phyloP scores from a whole-genome alignment of 1,139 yeast genomes.

The Hansenula lynferdii region DNA sequence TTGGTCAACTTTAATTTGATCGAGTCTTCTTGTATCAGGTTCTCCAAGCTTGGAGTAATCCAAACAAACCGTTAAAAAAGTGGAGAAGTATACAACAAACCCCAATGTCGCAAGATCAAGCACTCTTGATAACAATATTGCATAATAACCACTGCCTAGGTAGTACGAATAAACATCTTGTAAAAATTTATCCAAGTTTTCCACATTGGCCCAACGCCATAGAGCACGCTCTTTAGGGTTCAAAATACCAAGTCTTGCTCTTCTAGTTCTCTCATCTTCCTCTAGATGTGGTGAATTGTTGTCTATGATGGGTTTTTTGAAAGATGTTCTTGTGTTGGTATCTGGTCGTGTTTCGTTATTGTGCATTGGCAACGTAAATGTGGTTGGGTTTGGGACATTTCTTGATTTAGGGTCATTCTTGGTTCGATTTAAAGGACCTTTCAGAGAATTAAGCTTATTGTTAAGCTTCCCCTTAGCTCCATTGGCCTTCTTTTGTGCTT shows the following conservation, averaged over 20 bases:
- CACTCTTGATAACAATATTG: conserved; percentile 61
- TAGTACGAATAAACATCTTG: conserved; percentile 82
- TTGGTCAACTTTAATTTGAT: conserved; percentile 51
- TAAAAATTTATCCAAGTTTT: conserved; percentile 81
- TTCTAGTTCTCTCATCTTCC: conserved; percentile 20
- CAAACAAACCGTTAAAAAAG: conserved; percentile 80
- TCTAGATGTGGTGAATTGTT: background rate
- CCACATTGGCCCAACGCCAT: conserved; percentile 96
- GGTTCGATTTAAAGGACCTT: background rate
- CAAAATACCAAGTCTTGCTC: conserved; percentile 25
- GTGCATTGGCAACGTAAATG: background rate
- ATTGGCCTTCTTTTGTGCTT: background rate
- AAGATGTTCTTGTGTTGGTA: too few species aligned
- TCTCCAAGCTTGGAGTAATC: conserved; percentile 50
- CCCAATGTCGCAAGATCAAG: conserved; percentile 69
- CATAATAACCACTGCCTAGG: conserved; percentile 76
- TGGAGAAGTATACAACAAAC: conserved; percentile 73
- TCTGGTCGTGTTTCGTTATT: too few species aligned
- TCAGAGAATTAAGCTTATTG: background rate
- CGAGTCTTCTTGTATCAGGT: conserved; percentile 22
- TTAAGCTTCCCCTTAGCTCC: too few species aligned
- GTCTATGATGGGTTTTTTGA: conserved; percentile 2
- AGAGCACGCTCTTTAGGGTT: conserved; percentile 76
- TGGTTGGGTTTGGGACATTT: background rate
- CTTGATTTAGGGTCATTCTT: background rate